Evolutionary conservation across 805 yeast species (phyloP), one percentile per base, ranked within the genome.

Genomic region (Naumovozyma baii): DNA sequence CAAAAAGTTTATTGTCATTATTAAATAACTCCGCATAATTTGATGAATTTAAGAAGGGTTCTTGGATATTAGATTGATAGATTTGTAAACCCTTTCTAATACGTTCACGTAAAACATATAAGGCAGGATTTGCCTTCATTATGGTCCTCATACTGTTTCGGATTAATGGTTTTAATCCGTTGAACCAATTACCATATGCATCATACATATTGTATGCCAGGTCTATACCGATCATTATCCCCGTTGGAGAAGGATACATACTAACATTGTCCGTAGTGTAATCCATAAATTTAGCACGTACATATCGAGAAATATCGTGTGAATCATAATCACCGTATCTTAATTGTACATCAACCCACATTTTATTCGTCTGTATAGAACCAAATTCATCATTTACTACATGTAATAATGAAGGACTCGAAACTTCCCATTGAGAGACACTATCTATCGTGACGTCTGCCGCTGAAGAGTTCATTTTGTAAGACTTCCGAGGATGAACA

Each of bases 281-380:
- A 54, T 92, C 98, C 54, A 92, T 65, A 58, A 79, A 92, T 57
- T 92, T 92, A 5, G 96, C 88, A 39, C 96, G 69, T 1, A 95
- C 83, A 57, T 92, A 92, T 48, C 96, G 76, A 0, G 95, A 82
- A 36, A 92, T 87, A 59, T 92, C 97, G 57, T 92, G 98, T 3
- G 96, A 85, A 60, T 92, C 99, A 60, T 85, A 92, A 59, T 92
- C 99, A 50, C 99, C 98, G 56, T 90, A 92, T 39, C 97, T 69
- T 40, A 92, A 66, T 60, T 92, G 99, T 17, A 92, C 83, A 67
- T 92, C 99, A 42, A 92, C 65, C 98, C 98, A 92, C 63, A 79
- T 83, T 58, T 84, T 86, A 45, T 74, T 78, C 1, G 78, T 66
- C 3, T 73, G 64, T 1, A 73, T 61, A n/a, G 73, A 73, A 41